Evolutionary conservation across 495 filamentous ascomycete genomes (phyloP), one percentile per base, ranked within the genome.

Genomic region (Pseudomonodictys pantanalensis): DNA sequence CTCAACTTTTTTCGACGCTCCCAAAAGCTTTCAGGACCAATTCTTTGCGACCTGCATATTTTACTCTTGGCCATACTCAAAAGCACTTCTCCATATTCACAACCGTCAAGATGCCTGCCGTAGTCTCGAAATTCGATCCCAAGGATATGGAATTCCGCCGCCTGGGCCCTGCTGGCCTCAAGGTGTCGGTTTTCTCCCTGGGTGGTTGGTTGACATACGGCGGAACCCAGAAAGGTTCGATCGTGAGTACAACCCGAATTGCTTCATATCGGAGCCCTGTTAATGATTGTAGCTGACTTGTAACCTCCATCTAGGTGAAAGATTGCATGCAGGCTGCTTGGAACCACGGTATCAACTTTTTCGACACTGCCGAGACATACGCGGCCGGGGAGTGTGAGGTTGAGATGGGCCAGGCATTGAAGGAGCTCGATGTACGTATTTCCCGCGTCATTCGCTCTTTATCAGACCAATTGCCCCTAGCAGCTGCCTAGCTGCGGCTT

Each of bases 361-460:
- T 80, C 65, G 79, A 81, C 58, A 81, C 78, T 2, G 79, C 79
- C 9, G 79, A 82, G 63, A 65, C 65, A 0, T 82, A 82, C 56
- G 77, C 79, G 42, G 71, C 70, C n/a, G 82, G 82, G 56, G 62
- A 81, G 62, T 81, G 75, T 18, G 82, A 85, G 68, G 68, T 76
- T 35, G 79, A 78, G 55, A 83, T 86, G 79, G 83, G 83, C 8
- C 65, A 77, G 57, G 78, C 79, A 9, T 76, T 86, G 67, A 79
- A 80, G 66, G 77, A 81, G 65, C 61, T 76, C 18, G 65, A n/a
- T n/a, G n/a, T n/a, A n/a, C n/a, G n/a, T n/a, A n/a, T n/a, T n/a
- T n/a, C n/a, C n/a, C n/a, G n/a, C n/a, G n/a, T n/a, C n/a, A n/a
- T n/a, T n/a, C n/a, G n/a, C n/a, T n/a, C n/a, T n/a, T n/a, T n/a